A percentile compares a stretch with the other conserved stretches of the same genome.
Evolutionary conservation across 768 basidiomycete genomes (phyloP).

Genomic region (Saitozyma podzolica): DNA sequence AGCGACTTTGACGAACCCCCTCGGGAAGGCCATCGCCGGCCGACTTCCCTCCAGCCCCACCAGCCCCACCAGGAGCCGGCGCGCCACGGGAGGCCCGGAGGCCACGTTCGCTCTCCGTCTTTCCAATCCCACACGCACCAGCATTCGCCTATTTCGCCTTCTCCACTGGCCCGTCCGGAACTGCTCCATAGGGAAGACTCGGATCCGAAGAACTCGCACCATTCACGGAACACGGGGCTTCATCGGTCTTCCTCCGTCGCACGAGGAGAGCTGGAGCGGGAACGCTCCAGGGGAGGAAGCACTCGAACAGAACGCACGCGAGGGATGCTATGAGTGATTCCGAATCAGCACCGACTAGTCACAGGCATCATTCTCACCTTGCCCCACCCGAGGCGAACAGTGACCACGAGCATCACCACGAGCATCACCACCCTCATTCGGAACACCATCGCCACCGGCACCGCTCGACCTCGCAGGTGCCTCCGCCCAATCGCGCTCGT

Average conservation of each 20-base stretch:
- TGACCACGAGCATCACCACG: slow-evolving; percentile 1
- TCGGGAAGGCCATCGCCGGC: not conserved
- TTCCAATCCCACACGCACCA: not conserved
- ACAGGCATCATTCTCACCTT: slow-evolving; percentile 4
- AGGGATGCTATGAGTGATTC: not conserved
- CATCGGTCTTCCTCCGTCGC: not conserved
- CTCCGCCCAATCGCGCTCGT: not conserved
- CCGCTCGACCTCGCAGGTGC: slow-evolving; percentile 17
- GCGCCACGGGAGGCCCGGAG: not conserved
- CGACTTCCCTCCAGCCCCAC: not conserved
- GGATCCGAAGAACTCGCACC: not conserved
- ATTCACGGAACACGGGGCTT: too few relatives aligned
- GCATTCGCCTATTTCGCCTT: too few relatives aligned
- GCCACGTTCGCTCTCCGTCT: not conserved
- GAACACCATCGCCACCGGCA: slow-evolving; percentile 20
- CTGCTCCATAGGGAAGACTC: too few relatives aligned
- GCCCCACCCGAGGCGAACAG: too few relatives aligned
- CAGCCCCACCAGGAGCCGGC: not conserved
- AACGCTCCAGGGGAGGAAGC: not conserved
- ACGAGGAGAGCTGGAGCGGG: not conserved
- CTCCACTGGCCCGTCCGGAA: too few relatives aligned
- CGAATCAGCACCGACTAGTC: not conserved
- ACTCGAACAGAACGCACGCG: not conserved
- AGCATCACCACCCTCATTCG: slow-evolving; percentile 8
- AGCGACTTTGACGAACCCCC: slow-evolving; percentile 1